Percentiles rank a stretch among this genome's conserved stretches.
Evolutionary conservation across 495 filamentous ascomycete species (phyloP).

Genomic region (Trichoderma asperelloides): DNA sequence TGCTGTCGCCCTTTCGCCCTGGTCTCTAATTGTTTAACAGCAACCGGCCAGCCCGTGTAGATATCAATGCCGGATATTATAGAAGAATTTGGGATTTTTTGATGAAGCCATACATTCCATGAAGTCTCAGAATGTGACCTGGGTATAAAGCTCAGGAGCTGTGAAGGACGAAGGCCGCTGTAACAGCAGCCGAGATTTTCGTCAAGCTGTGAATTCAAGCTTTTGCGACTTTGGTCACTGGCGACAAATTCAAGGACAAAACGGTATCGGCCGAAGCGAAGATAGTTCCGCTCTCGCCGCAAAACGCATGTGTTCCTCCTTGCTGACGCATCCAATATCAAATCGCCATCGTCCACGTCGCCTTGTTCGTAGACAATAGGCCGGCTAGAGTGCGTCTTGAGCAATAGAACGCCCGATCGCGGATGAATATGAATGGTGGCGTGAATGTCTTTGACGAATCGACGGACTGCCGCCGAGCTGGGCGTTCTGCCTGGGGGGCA

Average conservation of each 20-base stretch:
- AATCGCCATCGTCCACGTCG: background rate
- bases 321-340: background rate
- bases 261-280: background rate
- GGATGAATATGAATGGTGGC: background rate
- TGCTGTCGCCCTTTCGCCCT: background rate
- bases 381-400: background rate
- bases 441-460: slow-evolving; percentile 2
- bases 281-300: background rate
- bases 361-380: slow-evolving; percentile 1
- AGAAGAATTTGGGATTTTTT: background rate
- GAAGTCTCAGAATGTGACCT: background rate
- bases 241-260: background rate
- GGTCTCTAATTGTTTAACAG: background rate
- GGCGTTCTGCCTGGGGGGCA: background rate
- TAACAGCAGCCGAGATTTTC: background rate
- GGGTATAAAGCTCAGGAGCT: background rate
- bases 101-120: background rate
- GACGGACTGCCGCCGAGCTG: background rate
- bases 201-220: background rate
- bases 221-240: background rate
- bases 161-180: background rate
- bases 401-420: background rate
- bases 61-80: background rate
- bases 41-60: background rate
- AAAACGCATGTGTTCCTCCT: background rate